Percentiles rank a stretch among this genome's conserved stretches.
These are phyloP conservation scores for Carex pumila DNA, from an alignment of 176 grass and related monocot species.

Conservation along the genomic window DNA sequence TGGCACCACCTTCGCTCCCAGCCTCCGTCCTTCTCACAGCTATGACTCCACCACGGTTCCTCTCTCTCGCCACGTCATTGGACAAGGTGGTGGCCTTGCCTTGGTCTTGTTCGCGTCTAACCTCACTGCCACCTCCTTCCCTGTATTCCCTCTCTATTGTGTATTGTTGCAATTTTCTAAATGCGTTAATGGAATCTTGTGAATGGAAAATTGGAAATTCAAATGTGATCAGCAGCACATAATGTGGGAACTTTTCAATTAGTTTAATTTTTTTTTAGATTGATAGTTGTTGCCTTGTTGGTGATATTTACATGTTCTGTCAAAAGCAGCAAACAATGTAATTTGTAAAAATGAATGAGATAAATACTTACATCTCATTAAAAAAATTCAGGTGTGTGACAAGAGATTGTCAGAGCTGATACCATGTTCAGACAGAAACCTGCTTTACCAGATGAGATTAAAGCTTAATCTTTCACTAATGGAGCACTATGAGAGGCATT, in stretches of 20 bases:
- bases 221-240: not conserved
- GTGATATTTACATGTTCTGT: not conserved
- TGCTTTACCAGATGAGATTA: constrained; percentile 57
- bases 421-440: constrained; percentile 56
- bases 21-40: constrained; percentile 17
- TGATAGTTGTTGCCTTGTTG: not conserved
- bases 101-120: constrained; percentile 23
- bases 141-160: constrained; percentile 22
- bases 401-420: constrained; percentile 59
- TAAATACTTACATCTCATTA: not conserved
- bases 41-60: not conserved
- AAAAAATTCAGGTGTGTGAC: constrained; percentile 48
- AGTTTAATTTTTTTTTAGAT: not conserved
- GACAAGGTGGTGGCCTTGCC: not conserved
- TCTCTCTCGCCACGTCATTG: not conserved
- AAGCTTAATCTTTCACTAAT: constrained; percentile 61
- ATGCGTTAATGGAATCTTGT: not conserved
- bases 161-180: not conserved
- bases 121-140: constrained; percentile 46
- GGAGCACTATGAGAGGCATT: constrained; percentile 89
- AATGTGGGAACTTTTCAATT: not conserved
- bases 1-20: constrained; percentile 56
- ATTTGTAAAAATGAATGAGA: not conserved
- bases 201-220: not conserved
- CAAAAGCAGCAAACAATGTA: too few species aligned